Base-by-base conservation (phyloP, 495 filamentous ascomycete genomes). In the Penicillium robsamsonii region DNA sequence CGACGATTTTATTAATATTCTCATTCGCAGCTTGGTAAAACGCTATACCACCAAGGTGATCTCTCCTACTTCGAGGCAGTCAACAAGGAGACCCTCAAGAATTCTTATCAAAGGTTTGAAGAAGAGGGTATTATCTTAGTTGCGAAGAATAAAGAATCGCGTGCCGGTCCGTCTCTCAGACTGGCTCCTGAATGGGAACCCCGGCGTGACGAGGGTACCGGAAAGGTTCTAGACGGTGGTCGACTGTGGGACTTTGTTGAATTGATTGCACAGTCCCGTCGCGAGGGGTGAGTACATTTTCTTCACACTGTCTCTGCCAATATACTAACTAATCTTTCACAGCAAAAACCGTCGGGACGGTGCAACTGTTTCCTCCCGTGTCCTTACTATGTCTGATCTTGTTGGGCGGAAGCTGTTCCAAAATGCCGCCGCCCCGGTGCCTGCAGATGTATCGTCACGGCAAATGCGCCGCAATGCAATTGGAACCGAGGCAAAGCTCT, bases 31-130 rank as follows among this genome's bases (percentile, higher is more conserved):
- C 84, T 97, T 17, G 94, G 94, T 18, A 98, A 98, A 79, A 97
- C 94, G 0, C 77, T 98, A 8, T 98, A 96, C 66, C 92, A 97
- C 69, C 94, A 98, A 79, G 94, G 94, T 31, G 92, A 97, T 64
- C 83, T 98, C 25, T 90, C 86, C 22, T 97, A 98, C 69, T 96
- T 96, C 61, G 94, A 98, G 73, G 91, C 94, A 7, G 94, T 98
- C 59, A 98, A 97, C 77, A 96, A 96, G 55, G 92, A 97, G 68
- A 92, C 91, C 1, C 83, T 98, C 49, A 95, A 92, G 59, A 98
- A 97, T 68, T 87, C 90, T 3, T 96, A 90, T 71, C 79, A 85
- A 56, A 86, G 89, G 22, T 96, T 95, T 70, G 84, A 90, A 56
- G 91, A 96, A 65, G 92, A 96, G 61, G 91, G 91, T 15, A 96